phyloP scores from a whole-genome alignment of 768 basidiomycete genomes.

The Lactarius deliciosus region DNA sequence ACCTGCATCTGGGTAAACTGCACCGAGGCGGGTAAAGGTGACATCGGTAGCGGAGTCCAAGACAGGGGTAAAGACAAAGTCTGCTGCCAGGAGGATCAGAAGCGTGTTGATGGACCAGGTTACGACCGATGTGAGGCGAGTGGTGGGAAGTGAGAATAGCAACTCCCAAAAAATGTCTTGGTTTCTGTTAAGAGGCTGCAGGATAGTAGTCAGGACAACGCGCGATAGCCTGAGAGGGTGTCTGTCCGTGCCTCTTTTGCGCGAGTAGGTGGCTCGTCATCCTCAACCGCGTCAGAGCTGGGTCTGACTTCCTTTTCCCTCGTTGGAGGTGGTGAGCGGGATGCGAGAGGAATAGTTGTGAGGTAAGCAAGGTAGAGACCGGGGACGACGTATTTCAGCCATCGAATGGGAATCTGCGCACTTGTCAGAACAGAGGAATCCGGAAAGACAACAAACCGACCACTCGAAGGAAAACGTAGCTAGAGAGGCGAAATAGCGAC shows the following conservation, averaged over 20 bases:
- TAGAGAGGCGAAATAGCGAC: slow-evolving; percentile 44
- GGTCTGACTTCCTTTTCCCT: neutral
- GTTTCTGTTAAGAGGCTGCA: slow-evolving; percentile 5
- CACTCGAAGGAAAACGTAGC: slow-evolving; percentile 52
- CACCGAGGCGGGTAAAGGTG: slow-evolving; percentile 67
- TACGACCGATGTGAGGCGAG: slow-evolving; percentile 29
- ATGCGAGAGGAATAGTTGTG: slow-evolving; percentile 26
- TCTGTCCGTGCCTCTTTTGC: slow-evolving; percentile 38
- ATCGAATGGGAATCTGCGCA: neutral
- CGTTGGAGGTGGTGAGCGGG: slow-evolving; percentile 4
- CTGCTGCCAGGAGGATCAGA: slow-evolving; percentile 41
- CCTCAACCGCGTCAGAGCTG: neutral
- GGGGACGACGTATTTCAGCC: slow-evolving; percentile 38
- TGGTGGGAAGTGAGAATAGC: slow-evolving; percentile 38
- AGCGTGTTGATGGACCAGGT: slow-evolving; percentile 43
- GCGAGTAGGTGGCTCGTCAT: neutral
- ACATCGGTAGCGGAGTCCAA: slow-evolving; percentile 55
- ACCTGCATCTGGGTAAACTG: slow-evolving; percentile 62
- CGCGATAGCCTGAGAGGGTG: slow-evolving; percentile 36
- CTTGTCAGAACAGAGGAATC: neutral
- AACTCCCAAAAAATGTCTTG: slow-evolving; percentile 31
- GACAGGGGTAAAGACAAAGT: slow-evolving; percentile 56
- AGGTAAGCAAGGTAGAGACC: slow-evolving; percentile 21
- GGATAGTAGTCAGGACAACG: slow-evolving; percentile 19
- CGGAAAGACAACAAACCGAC: slow-evolving; percentile 36